Conservation (phyloP, 2,329 filamentous ascomycete species). For the Ceratocystiopsis sp. region DNA sequence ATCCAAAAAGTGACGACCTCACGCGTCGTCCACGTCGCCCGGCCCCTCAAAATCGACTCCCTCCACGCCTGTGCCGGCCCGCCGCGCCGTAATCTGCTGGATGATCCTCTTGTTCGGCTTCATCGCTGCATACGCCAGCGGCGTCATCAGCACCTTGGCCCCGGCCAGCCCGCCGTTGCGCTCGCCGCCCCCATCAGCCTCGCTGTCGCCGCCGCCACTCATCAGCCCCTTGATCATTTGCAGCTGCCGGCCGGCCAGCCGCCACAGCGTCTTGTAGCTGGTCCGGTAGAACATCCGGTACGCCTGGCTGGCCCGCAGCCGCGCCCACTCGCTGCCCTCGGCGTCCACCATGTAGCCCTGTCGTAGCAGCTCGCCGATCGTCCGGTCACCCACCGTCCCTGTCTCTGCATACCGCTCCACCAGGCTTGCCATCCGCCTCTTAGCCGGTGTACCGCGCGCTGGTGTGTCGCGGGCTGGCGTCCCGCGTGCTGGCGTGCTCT, state of each 20-base stretch:
- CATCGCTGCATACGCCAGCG: constrained; percentile 19
- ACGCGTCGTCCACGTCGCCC: constrained; percentile 3
- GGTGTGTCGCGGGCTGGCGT: no score
- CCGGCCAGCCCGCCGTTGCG: constrained; percentile 9
- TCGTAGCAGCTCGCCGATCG: constrained; percentile 18
- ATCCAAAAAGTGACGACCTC: no score
- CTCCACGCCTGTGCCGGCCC: neutral
- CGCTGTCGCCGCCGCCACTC: neutral
- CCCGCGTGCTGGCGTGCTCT: no score
- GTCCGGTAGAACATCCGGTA: constrained; percentile 22
- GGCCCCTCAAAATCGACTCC: neutral
- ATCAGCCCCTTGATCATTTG: constrained; percentile 25
- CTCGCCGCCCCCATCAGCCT: neutral
- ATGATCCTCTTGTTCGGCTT: constrained; percentile 19
- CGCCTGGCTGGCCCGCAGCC: constrained; percentile 31
- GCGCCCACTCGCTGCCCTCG: constrained; percentile 24
- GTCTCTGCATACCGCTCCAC: neutral
- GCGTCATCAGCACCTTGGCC: constrained; percentile 17
- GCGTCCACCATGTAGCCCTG: constrained; percentile 11
- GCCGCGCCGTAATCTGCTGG: constrained; percentile 8
- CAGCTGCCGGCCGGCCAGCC: constrained; percentile 30
- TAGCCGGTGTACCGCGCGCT: no score
- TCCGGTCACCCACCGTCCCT: constrained; percentile 19
- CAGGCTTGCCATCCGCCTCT: neutral
- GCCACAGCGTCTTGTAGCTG: constrained; percentile 23